These are phyloP conservation scores for Primulina eburnea DNA, from an alignment of 257 asterid genomes.

Conservation along the genomic window DNA sequence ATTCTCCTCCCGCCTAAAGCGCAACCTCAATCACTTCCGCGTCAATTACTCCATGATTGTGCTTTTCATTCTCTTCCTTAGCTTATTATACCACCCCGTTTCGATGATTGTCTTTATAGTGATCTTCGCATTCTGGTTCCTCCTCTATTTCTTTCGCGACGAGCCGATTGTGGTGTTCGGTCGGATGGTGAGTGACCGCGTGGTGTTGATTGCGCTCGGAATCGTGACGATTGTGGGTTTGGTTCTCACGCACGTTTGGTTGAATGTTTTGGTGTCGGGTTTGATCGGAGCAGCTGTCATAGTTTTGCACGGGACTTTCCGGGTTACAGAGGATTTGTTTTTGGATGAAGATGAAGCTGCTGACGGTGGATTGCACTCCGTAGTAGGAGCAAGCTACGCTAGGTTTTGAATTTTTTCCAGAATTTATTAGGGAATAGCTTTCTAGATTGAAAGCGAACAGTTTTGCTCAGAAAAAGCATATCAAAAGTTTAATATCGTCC, in stretches of 20 bases:
- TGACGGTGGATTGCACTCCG: slow-evolving; percentile 54
- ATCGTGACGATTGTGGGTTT: slow-evolving; percentile 44
- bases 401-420: neutral
- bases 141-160: slow-evolving; percentile 56
- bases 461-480: neutral
- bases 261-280: slow-evolving; percentile 56
- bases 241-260: slow-evolving; percentile 59
- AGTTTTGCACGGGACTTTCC: slow-evolving; percentile 48
- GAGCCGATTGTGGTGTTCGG: slow-evolving; percentile 50
- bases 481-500: neutral
- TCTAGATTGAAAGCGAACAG: neutral
- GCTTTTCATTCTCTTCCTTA: slow-evolving; percentile 46
- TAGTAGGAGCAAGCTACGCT: slow-evolving; percentile 41
- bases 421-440: neutral
- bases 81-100: slow-evolving; percentile 65
- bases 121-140: slow-evolving; percentile 48
- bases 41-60: slow-evolving; percentile 52
- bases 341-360: slow-evolving; percentile 60
- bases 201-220: slow-evolving; percentile 41
- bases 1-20: slow-evolving; percentile 39
- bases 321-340: slow-evolving; percentile 66
- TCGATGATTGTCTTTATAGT: slow-evolving; percentile 56
- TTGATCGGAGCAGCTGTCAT: slow-evolving; percentile 40
- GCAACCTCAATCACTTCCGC: slow-evolving; percentile 62
- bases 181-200: slow-evolving; percentile 64